These are phyloP conservation scores for Suillus decipiens DNA, from an alignment of 768 basidiomycete genomes.

Conservation along the genomic window DNA sequence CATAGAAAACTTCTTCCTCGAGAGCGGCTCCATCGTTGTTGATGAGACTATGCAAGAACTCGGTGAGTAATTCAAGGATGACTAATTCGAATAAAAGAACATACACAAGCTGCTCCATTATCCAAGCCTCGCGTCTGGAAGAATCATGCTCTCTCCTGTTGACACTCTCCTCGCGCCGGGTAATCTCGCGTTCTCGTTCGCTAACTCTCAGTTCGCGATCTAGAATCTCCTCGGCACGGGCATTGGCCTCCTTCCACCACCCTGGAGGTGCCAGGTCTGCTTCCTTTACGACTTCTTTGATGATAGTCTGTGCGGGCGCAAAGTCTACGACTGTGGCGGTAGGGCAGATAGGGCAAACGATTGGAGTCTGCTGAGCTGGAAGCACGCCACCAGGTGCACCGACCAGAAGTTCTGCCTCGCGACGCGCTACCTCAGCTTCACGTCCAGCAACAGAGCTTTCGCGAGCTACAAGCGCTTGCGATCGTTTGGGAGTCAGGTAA, in stretches of 20 bases:
- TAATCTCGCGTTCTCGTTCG: conserved; percentile 84
- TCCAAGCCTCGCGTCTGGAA: conserved; percentile 84
- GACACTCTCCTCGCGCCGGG: conserved; percentile 81
- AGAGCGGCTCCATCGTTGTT: conserved; percentile 69
- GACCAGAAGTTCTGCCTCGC: conserved; percentile 82
- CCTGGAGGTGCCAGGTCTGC: conserved; percentile 76
- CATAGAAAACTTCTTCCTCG: conserved; percentile 83
- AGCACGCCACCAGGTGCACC: conserved; percentile 84
- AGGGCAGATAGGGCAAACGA: conserved; percentile 59
- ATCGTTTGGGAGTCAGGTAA: conserved; percentile 79
- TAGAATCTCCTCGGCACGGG: conserved; percentile 78
- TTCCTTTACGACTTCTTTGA: conserved; percentile 87
- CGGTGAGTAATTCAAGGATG: conserved; percentile 9
- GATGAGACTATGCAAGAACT: conserved; percentile 48
- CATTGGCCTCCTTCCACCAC: conserved; percentile 70
- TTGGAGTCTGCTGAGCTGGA: conserved; percentile 47
- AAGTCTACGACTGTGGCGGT: conserved; percentile 57
- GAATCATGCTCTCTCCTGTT: conserved; percentile 88
- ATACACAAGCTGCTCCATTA: conserved; percentile 91
- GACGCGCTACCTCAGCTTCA: conserved; percentile 86
- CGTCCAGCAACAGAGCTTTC: conserved; percentile 80
- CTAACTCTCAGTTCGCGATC: conserved; percentile 85
- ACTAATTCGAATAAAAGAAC: conserved; percentile 24
- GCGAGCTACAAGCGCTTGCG: conserved; percentile 76
- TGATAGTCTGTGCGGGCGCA: conserved; percentile 71